Conservation (phyloP, 257 asterid species). For the Solanum paucissectum region DNA sequence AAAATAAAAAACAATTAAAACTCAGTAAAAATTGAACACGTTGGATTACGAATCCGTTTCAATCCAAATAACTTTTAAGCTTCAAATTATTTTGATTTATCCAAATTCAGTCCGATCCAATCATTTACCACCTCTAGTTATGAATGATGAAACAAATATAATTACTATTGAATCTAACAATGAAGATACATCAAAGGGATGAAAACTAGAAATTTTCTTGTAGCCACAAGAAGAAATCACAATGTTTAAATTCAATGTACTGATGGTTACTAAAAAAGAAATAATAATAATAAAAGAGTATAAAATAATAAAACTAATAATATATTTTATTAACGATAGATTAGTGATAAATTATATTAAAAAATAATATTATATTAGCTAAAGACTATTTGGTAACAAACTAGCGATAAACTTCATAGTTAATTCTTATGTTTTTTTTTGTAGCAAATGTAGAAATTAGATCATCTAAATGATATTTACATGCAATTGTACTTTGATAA, state of each 20-base stretch:
- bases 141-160: background rate
- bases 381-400: no score
- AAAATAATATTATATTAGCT: no score
- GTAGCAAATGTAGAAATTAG: background rate
- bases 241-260: background rate
- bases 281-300: no score
- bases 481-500: background rate
- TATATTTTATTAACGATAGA: background rate
- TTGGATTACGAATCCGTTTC: no score
- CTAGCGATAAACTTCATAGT: background rate
- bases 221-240: background rate
- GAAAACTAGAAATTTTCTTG: background rate
- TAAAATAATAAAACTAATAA: background rate
- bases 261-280: background rate
- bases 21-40: background rate
- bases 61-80: no score
- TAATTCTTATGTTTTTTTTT: background rate
- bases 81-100: background rate
- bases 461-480: background rate
- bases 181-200: background rate
- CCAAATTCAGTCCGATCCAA: no score
- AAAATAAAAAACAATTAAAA: no score
- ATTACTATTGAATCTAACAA: background rate
- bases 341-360: background rate
- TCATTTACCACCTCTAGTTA: no score